phyloP scores from a whole-genome alignment of 2,329 filamentous ascomycete genomes.

The Trichoderma simmonsii region DNA sequence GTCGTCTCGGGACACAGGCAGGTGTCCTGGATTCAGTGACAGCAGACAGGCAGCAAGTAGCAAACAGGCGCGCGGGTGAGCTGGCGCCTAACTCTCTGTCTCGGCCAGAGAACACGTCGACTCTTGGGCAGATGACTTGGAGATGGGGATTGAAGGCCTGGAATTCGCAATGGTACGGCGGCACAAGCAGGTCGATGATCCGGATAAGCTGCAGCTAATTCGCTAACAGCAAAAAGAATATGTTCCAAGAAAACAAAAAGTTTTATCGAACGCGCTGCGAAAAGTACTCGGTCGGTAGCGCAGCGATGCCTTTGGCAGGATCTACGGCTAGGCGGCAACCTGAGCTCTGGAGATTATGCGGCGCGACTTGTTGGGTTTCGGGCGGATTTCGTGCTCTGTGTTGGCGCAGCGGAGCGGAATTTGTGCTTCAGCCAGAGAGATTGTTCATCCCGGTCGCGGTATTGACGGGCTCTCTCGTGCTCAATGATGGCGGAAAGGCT shows the following conservation, averaged over 20 bases:
- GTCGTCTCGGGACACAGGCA: background rate
- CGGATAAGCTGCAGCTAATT: background rate
- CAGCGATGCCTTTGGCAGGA: background rate
- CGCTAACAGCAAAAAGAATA: background rate
- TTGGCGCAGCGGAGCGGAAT: background rate
- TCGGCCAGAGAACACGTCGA: background rate
- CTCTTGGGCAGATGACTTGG: background rate
- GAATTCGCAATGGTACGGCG: background rate
- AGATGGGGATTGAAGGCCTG: background rate
- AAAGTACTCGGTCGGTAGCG: background rate
- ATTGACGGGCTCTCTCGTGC: background rate
- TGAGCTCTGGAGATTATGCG: background rate
- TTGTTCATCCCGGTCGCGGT: background rate
- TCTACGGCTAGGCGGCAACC: slow-evolving; percentile 6
- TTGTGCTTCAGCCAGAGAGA: background rate
- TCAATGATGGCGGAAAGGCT: background rate
- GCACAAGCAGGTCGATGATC: background rate
- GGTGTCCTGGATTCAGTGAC: background rate
- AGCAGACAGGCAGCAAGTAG: background rate
- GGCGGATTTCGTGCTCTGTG: background rate
- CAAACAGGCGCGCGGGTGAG: background rate
- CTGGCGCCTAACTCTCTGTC: background rate
- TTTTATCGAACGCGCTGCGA: background rate
- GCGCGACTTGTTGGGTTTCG: slow-evolving; percentile 14
- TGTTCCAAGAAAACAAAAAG: background rate